phyloP scores from a whole-genome alignment of 305 asterid genomes.

The Ilex paraguariensis region DNA sequence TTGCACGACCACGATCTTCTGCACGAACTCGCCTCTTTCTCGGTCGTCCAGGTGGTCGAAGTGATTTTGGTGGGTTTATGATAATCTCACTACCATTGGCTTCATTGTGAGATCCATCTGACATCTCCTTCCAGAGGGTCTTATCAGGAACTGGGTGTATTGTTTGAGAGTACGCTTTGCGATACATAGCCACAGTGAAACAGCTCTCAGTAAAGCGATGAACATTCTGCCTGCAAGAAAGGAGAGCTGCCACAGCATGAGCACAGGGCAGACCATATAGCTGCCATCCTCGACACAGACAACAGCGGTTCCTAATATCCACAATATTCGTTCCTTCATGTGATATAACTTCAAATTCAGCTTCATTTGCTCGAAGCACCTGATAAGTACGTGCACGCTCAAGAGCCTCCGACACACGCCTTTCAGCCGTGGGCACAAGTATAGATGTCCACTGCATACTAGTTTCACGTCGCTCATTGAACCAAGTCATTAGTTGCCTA shows the following conservation, averaged over 20 bases:
- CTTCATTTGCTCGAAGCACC: conserved; percentile 56
- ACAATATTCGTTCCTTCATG: conserved; percentile 50
- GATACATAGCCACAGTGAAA: conserved; percentile 53
- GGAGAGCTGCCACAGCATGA: conserved; percentile 72
- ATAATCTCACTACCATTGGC: conserved; percentile 24
- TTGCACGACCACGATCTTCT: conserved; percentile 36
- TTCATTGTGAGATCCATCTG: conserved; percentile 21
- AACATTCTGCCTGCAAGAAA: conserved; percentile 65
- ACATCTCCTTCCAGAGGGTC: conserved; percentile 46
- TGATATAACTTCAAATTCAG: conserved; percentile 62
- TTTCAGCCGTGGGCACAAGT: conserved; percentile 59
- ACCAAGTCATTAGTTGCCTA: conserved; percentile 71
- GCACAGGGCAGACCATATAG: conserved; percentile 59
- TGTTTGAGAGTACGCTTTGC: conserved; percentile 57
- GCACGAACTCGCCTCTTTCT: conserved; percentile 45
- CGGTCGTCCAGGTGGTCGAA: conserved; percentile 42
- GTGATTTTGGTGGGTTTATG: conserved; percentile 57
- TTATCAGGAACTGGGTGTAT: conserved; percentile 67
- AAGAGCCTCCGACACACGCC: conserved; percentile 55
- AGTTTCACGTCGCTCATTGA: conserved; percentile 59
- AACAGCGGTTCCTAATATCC: conserved; percentile 47
- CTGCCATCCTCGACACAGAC: conserved; percentile 65
- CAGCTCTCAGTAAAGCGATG: conserved; percentile 65
- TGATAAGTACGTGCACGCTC: conserved; percentile 49
- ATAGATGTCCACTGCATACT: conserved; percentile 62